Conservation (phyloP, 129 eudicot genomes). For the Escallonia herrerae region DNA sequence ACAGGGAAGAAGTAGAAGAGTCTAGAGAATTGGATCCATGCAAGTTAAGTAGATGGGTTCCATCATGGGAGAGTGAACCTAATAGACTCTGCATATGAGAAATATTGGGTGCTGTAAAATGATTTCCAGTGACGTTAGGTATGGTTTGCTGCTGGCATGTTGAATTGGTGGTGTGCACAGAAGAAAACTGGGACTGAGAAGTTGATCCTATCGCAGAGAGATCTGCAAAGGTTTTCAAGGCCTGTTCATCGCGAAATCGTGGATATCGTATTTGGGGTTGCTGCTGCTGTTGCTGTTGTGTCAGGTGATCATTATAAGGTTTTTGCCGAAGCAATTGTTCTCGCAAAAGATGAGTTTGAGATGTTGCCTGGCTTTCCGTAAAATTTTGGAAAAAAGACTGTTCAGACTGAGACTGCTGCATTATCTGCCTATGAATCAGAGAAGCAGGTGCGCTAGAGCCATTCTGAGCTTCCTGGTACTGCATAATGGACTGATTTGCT, state of each 20-base stretch:
- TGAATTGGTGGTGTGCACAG: constrained; percentile 38
- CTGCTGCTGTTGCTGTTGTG: constrained; percentile 14
- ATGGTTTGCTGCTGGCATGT: constrained; percentile 47
- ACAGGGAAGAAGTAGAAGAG: constrained; percentile 55
- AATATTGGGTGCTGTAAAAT: constrained; percentile 23
- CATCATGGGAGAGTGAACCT: constrained; percentile 64
- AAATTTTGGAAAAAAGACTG: constrained; percentile 22
- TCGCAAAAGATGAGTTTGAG: constrained; percentile 18
- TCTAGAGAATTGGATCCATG: constrained; percentile 37
- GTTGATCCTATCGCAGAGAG: constrained; percentile 24
- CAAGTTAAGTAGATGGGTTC: constrained; percentile 40
- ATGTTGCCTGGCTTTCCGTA: constrained; percentile 24
- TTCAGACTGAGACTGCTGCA: constrained; percentile 39
- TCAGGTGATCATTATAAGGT: constrained; percentile 18
- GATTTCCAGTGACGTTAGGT: constrained; percentile 45
- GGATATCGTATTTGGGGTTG: constrained; percentile 2
- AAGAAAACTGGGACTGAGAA: constrained; percentile 33
- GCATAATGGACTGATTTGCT: constrained; percentile 25
- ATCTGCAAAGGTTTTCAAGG: constrained; percentile 6
- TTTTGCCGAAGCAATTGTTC: constrained; percentile 34
- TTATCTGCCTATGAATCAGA: constrained; percentile 27
- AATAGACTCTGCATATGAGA: constrained; percentile 50
- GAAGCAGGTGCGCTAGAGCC: constrained; percentile 18
- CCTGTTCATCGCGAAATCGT: constrained; percentile 1
- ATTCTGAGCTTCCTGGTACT: constrained; percentile 34